phyloP scores from a whole-genome alignment of 1,284 basidiomycete genomes.

The Sporisorium sorghi region DNA sequence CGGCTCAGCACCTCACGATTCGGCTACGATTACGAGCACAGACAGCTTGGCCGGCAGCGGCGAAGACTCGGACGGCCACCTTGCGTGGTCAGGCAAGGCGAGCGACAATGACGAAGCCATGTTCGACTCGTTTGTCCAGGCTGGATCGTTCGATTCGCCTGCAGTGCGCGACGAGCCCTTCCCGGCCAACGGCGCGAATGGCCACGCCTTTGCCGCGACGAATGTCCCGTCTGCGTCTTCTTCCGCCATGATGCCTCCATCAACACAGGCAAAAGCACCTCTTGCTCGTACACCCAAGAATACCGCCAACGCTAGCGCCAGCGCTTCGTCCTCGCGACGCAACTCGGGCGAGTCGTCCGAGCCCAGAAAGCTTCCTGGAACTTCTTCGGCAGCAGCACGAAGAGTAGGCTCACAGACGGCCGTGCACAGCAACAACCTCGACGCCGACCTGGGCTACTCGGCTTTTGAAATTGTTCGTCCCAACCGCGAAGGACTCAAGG shows the following conservation, averaged over 20 bases:
- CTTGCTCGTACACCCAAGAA: slow-evolving; percentile 11
- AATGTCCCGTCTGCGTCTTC: slow-evolving; percentile 25
- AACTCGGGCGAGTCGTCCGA: slow-evolving; percentile 51
- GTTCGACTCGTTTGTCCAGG: slow-evolving; percentile 63
- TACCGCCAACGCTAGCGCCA: slow-evolving; percentile 17
- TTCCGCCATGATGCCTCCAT: slow-evolving; percentile 42
- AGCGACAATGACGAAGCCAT: slow-evolving; percentile 60
- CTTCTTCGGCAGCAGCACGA: slow-evolving; percentile 21
- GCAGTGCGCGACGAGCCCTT: slow-evolving; percentile 22
- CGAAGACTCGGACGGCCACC: slow-evolving; percentile 45
- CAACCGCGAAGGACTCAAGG: slow-evolving; percentile 48
- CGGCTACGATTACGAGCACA: slow-evolving; percentile 21
- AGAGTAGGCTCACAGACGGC: slow-evolving; percentile 46
- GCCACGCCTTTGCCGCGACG: slow-evolving; percentile 35
- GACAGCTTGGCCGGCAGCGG: slow-evolving; percentile 44
- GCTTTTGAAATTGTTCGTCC: slow-evolving; percentile 58
- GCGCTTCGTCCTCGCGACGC: slow-evolving; percentile 47
- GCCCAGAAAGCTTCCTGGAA: slow-evolving; percentile 30
- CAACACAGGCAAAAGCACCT: slow-evolving; percentile 13
- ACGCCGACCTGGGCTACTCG: slow-evolving; percentile 59
- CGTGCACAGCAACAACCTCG: slow-evolving; percentile 58
- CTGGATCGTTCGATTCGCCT: slow-evolving; percentile 55
- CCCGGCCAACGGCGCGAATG: slow-evolving; percentile 20
- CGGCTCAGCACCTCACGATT: slow-evolving; percentile 21
- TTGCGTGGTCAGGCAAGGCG: slow-evolving; percentile 34